Evolutionary conservation across 768 basidiomycete species (phyloP), one percentile per base, ranked within the genome.

Genomic region (Termitomyces sp.): DNA sequence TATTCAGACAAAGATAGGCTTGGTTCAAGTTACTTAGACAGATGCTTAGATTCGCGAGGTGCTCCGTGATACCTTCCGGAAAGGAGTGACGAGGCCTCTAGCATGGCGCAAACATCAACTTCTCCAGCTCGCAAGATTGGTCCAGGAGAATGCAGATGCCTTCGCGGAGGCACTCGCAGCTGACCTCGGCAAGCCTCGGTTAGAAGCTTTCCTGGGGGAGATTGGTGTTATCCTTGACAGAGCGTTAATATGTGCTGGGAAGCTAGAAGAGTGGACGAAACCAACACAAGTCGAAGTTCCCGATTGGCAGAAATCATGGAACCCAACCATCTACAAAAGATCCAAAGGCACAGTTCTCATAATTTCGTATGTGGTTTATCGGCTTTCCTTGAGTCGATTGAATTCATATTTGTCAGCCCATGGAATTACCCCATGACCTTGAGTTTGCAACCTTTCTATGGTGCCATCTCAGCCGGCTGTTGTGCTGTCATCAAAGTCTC

Each of bases 381-480:
- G 18, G 54, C 13, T 79, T 36, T 71, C 61, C 72, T 18, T 46
- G 16, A 12, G 24, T 42, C 16, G 7, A 22, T 51, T 50, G 4
- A 9, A 35, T 46, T 42, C 22, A 46, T n/a, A 33, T 55, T 13
- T n/a, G 28, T 24, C 16, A 15, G 86, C 18, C 86, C 86, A 2
- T 89, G 86, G 86, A 89, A 89, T 66, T 89, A 84, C 65, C 88
- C 88, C 0, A 66, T 85, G 55, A 73, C 84, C 11, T 77, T 88
- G 36, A 76, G 73, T 68, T 69, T 89, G 7, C 80, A 81, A 42
- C 88, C 89, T 3, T 73, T 88, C 22, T 77, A 82, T 54, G 90
- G 90, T 4, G 91, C 91, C 1, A 88, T 93, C 53, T 79, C 89
- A 0, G 89, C 90, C 0, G 91, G 91, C 0, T 89, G 87, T 66